phyloP scores from a whole-genome alignment of 306 rosid species.

The Citrullus mucosospermus region DNA sequence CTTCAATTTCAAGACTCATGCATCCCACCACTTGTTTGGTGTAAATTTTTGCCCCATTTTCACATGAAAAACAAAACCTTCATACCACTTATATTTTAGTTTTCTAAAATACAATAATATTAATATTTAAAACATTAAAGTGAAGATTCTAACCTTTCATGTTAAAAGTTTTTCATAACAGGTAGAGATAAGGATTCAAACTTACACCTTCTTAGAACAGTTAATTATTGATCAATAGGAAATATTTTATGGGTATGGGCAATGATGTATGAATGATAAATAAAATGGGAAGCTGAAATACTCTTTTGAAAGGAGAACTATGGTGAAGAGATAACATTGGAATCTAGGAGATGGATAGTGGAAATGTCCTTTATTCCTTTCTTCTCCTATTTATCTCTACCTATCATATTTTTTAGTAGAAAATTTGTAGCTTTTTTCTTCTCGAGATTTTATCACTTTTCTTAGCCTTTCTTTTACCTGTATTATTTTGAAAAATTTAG shows the following conservation, averaged over 20 bases:
- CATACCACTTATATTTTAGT: too few species aligned
- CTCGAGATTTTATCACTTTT: background rate
- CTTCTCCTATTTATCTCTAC: background rate
- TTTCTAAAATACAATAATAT: too few species aligned
- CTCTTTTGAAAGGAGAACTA: background rate
- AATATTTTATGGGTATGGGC: background rate
- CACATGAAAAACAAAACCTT: too few species aligned
- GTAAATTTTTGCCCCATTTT: too few species aligned
- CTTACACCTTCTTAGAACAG: too few species aligned
- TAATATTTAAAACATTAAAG: too few species aligned
- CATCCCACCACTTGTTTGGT: constrained; percentile 5
- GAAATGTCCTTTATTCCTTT: constrained; percentile 7
- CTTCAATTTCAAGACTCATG: background rate
- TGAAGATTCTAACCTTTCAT: too few species aligned
- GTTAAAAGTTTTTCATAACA: background rate
- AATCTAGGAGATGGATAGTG: constrained; percentile 3
- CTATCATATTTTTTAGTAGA: background rate
- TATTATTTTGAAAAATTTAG: background rate
- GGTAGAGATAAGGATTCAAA: background rate
- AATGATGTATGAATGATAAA: background rate
- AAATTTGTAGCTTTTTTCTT: background rate
- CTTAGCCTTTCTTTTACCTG: background rate
- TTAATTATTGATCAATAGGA: background rate
- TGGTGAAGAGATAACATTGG: background rate
- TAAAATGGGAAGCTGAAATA: background rate